These are phyloP conservation scores for Musa troglodytarum DNA, from an alignment of 176 grass and related monocot species.

Conservation along the genomic window DNA sequence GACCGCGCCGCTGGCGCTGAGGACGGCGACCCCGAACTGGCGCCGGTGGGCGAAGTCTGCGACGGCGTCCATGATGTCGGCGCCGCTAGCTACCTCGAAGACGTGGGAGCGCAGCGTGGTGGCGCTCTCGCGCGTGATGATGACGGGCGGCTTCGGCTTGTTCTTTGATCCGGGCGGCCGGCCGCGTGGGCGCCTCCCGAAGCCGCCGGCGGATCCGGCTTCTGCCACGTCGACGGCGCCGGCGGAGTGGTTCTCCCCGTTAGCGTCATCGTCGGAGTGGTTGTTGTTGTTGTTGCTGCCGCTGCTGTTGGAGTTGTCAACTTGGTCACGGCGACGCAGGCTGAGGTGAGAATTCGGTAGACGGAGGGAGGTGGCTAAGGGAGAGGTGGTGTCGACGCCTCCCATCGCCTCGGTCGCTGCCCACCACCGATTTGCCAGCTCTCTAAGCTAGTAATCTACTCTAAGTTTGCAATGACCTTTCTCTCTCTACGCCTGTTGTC, in stretches of 20 bases:
- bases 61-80: conserved; percentile 81
- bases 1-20: conserved; percentile 74
- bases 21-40: conserved; percentile 69
- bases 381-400: conserved; percentile 20
- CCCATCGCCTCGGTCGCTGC: conserved; percentile 53
- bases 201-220: neutral
- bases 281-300: neutral
- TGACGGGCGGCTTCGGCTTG: conserved; percentile 78
- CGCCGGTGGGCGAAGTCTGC: conserved; percentile 59
- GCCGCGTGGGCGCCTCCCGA: conserved; percentile 51
- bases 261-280: conserved; percentile 11
- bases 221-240: neutral
- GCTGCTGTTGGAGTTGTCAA: conserved; percentile 26
- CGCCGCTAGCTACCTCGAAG: conserved; percentile 77
- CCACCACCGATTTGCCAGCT: conserved; percentile 84
- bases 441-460: neutral
- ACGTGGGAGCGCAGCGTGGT: conserved; percentile 89
- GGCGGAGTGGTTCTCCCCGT: conserved; percentile 41
- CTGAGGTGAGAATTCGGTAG: neutral
- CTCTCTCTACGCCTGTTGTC: no score
- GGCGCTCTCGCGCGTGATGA: conserved; percentile 73
- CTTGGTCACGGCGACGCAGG: conserved; percentile 2
- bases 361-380: conserved; percentile 4
- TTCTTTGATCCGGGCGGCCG: conserved; percentile 86
- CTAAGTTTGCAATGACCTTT: no score